Evolutionary conservation across 1,284 basidiomycete species (phyloP).

Genomic region (Heterobasidion irregulare): DNA sequence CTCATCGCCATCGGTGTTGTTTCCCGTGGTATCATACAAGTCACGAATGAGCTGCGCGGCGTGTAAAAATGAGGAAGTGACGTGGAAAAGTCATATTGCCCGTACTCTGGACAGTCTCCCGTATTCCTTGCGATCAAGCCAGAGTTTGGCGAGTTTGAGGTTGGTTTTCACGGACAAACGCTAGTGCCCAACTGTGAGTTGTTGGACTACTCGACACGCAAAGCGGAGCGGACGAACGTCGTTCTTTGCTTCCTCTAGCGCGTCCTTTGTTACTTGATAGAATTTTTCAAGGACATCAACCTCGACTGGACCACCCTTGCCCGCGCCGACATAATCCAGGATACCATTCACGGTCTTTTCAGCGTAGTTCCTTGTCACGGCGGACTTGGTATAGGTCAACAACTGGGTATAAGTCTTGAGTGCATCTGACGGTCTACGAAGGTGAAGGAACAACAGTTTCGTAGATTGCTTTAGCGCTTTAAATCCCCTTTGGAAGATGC

Average conservation of each 20-base stretch:
- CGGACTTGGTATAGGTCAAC: conserved; percentile 87
- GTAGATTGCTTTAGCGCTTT: conserved; percentile 98
- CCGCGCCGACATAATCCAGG: conserved; percentile 95
- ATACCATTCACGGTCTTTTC: conserved; percentile 99
- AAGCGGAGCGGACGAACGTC: conserved; percentile 49
- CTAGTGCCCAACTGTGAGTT: conserved; percentile 28
- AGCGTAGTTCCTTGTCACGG: conserved; percentile 85
- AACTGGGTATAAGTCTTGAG: conserved; percentile 81
- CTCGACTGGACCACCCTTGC: conserved; percentile 76
- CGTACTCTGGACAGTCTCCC: conserved; percentile 71
- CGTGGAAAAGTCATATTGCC: neutral
- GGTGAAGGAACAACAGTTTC: conserved; percentile 82
- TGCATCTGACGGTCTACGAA: conserved; percentile 78
- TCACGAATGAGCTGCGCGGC: conserved; percentile 61
- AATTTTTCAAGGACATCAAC: conserved; percentile 89
- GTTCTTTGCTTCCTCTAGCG: conserved; percentile 90
- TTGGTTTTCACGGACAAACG: conserved; percentile 93
- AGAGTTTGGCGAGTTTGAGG: conserved; percentile 94
- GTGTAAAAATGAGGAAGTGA: neutral
- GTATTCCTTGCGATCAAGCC: conserved; percentile 95
- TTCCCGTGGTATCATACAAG: conserved; percentile 57
- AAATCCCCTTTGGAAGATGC: conserved; percentile 71
- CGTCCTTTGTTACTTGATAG: conserved; percentile 89
- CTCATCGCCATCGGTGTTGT: conserved; percentile 65
- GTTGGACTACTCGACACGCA: neutral